Percentiles rank a stretch among this genome's conserved stretches.
Evolutionary conservation across 1,139 yeast species (phyloP).

Genomic region (Zygoascus sp.): DNA sequence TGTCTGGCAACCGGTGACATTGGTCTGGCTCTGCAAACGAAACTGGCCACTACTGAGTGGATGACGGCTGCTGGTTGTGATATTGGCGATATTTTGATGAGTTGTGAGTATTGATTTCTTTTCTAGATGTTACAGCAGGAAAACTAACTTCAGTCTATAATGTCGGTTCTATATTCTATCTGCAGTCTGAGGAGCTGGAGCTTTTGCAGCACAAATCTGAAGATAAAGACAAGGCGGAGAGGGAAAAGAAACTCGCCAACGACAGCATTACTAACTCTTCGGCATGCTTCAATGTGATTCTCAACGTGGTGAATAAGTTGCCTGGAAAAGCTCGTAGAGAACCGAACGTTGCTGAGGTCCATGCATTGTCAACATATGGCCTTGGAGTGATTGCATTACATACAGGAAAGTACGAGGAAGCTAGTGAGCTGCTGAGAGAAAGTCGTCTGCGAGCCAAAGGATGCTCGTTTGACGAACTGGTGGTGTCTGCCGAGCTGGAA

Average conservation of each 20-base stretch:
- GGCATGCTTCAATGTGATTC: constrained; percentile 36
- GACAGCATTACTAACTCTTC: constrained; percentile 24
- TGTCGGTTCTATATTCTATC: constrained; percentile 64
- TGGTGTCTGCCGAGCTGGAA: constrained; percentile 63
- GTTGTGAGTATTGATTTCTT: constrained; percentile 32
- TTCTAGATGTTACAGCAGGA: neutral
- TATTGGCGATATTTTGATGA: constrained; percentile 58
- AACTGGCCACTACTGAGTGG: constrained; percentile 64
- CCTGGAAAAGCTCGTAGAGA: constrained; percentile 44
- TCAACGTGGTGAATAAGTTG: constrained; percentile 50
- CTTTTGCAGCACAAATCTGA: constrained; percentile 39
- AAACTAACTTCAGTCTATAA: constrained; percentile 47
- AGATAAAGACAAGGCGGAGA: constrained; percentile 27
- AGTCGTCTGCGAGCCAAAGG: constrained; percentile 68
- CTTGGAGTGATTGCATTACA: constrained; percentile 75
- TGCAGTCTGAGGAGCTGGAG: constrained; percentile 67
- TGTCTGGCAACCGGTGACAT: constrained; percentile 65
- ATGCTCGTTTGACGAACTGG: constrained; percentile 59
- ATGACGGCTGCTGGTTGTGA: constrained; percentile 70
- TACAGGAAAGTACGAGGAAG: constrained; percentile 48
- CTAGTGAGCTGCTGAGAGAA: constrained; percentile 61
- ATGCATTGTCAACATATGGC: constrained; percentile 80
- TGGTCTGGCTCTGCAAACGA: constrained; percentile 56
- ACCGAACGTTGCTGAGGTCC: constrained; percentile 52
- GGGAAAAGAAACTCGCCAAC: constrained; percentile 18